Evolutionary conservation across 306 rosid species (phyloP).

Genomic region (Carpinus fangiana): DNA sequence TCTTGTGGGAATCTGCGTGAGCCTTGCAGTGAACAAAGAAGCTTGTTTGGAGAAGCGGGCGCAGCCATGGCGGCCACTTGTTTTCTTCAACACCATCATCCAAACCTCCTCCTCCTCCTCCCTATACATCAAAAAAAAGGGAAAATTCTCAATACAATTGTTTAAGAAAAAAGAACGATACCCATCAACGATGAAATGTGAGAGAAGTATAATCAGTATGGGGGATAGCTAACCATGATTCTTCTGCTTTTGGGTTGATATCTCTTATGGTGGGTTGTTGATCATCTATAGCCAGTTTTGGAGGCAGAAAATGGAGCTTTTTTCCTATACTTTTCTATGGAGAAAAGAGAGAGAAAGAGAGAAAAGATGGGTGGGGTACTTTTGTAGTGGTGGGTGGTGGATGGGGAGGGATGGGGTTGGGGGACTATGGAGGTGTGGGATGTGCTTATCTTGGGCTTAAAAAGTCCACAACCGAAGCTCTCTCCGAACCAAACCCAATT

Average conservation of each 20-base stretch:
- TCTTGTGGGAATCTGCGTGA: slow-evolving; percentile 62
- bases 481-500: slow-evolving; percentile 41
- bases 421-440: slow-evolving; percentile 17
- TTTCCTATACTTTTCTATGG: slow-evolving; percentile 8
- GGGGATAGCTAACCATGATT: slow-evolving; percentile 47
- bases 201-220: slow-evolving; percentile 16
- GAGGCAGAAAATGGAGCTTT: slow-evolving; percentile 30
- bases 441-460: slow-evolving; percentile 38
- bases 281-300: slow-evolving; percentile 28
- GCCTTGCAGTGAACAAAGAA: slow-evolving; percentile 70
- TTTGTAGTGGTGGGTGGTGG: slow-evolving; percentile 53
- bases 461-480: slow-evolving; percentile 51
- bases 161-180: background rate
- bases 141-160: too few species aligned
- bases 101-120: slow-evolving; percentile 31
- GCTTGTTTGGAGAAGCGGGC: slow-evolving; percentile 54
- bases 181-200: slow-evolving; percentile 14
- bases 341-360: slow-evolving; percentile 20
- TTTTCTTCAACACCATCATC: slow-evolving; percentile 33
- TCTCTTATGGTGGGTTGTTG: slow-evolving; percentile 25
- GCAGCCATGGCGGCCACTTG: slow-evolving; percentile 67
- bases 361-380: slow-evolving; percentile 25
- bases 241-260: slow-evolving; percentile 25
- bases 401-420: slow-evolving; percentile 19
- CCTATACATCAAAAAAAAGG: slow-evolving; percentile 28